phyloP scores from a whole-genome alignment of 2,329 filamentous ascomycete species.

The Penicillium sp. region DNA sequence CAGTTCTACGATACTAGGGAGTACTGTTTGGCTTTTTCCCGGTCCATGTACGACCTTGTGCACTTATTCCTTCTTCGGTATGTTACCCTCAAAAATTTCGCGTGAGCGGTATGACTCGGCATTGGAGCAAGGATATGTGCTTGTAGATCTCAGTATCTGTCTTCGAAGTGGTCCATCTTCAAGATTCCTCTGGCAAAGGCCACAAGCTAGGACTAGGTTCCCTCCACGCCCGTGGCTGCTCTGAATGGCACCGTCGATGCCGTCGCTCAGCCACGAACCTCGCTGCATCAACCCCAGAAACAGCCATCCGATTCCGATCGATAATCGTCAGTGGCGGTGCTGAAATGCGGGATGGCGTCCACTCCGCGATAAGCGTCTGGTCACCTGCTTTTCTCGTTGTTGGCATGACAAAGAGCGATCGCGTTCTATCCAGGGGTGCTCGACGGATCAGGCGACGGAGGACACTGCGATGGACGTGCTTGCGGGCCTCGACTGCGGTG shows the following conservation, averaged over 20 bases:
- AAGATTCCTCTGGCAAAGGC: constrained; percentile 37
- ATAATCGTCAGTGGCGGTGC: constrained; percentile 8
- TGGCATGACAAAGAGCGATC: constrained; percentile 35
- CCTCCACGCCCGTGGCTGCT: constrained; percentile 41
- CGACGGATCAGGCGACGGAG: constrained; percentile 34
- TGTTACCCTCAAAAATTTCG: no score
- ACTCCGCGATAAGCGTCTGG: constrained; percentile 25
- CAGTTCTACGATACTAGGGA: no score
- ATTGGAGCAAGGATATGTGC: no score
- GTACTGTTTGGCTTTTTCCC: no score
- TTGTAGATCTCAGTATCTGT: neutral
- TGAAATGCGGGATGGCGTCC: constrained; percentile 16
- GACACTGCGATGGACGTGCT: constrained; percentile 22
- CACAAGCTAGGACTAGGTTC: constrained; percentile 39
- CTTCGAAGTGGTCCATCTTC: neutral
- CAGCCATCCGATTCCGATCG: neutral
- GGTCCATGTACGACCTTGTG: no score
- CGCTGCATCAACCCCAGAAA: constrained; percentile 8
- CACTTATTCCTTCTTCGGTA: no score
- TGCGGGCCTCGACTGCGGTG: constrained; percentile 11
- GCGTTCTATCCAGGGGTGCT: constrained; percentile 34
- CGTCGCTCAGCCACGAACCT: constrained; percentile 26
- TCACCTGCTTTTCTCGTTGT: constrained; percentile 23
- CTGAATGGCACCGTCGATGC: constrained; percentile 42
- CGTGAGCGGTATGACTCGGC: no score